phyloP scores from a whole-genome alignment of 2,329 filamentous ascomycete genomes.

The Colletotrichum melonis region DNA sequence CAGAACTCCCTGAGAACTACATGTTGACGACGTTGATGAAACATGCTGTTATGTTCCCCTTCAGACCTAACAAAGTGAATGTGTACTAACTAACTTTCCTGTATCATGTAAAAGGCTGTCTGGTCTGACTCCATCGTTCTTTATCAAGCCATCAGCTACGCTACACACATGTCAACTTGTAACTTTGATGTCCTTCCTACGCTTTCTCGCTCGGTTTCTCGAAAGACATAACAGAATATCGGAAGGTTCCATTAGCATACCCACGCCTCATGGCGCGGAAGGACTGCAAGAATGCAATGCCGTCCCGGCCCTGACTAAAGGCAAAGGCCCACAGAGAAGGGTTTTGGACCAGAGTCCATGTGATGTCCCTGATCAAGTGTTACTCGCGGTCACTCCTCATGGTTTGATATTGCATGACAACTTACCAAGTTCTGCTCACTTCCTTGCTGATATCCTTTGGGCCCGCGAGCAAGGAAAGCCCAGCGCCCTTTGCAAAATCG shows the following conservation, averaged over 20 bases:
- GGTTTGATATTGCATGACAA: background rate
- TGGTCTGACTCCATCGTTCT: background rate
- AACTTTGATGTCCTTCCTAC: background rate
- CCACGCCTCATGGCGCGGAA: constrained; percentile 71
- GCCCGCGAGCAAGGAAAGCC: constrained; percentile 55
- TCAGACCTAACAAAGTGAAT: no score
- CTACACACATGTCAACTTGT: no score
- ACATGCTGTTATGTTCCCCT: no score
- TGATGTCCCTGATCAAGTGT: constrained; percentile 64
- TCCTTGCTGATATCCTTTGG: constrained; percentile 69
- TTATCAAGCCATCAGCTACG: background rate
- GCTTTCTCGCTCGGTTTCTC: constrained; percentile 48
- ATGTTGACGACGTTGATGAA: no score
- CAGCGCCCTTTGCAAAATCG: constrained; percentile 58
- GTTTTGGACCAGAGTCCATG: constrained; percentile 69
- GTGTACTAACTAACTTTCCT: no score
- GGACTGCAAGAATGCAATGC: constrained; percentile 69
- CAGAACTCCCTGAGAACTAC: no score
- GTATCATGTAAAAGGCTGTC: no score
- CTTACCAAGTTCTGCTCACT: constrained; percentile 70
- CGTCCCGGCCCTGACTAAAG: constrained; percentile 69
- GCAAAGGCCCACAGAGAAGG: constrained; percentile 71
- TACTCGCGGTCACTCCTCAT: background rate
- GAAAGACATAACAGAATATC: constrained; percentile 69
- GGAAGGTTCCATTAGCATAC: constrained; percentile 68